A percentile compares a stretch with the other conserved stretches of the same genome.
phyloP scores from a whole-genome alignment of 1,284 basidiomycete genomes.

The Apiotrichum mycotoxinovorans region DNA sequence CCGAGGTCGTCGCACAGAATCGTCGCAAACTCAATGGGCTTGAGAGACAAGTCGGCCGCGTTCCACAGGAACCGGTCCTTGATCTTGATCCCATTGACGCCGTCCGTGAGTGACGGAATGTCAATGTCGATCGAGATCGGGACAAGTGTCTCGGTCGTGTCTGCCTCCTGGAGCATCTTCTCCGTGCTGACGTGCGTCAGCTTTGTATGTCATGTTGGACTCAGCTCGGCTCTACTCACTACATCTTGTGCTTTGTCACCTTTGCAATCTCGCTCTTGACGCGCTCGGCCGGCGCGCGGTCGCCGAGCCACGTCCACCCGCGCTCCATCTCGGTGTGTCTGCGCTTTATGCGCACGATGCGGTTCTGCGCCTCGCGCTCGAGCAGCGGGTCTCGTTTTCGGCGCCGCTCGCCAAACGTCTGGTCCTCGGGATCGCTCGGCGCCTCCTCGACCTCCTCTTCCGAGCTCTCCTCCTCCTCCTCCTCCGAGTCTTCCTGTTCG shows the following conservation, averaged over 20 bases:
- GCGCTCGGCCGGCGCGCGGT: slow-evolving; percentile 74
- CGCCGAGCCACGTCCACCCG: slow-evolving; percentile 84
- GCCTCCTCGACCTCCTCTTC: slow-evolving; percentile 69
- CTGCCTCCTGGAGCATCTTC: slow-evolving; percentile 62
- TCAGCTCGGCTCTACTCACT: slow-evolving; percentile 53
- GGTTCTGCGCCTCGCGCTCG: slow-evolving; percentile 9
- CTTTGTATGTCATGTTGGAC: slow-evolving; percentile 3
- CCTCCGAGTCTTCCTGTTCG: slow-evolving; percentile 77
- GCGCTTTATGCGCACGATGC: slow-evolving; percentile 50
- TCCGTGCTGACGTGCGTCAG: slow-evolving; percentile 54
- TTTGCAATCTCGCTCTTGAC: slow-evolving; percentile 62
- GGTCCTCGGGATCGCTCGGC: slow-evolving; percentile 57
- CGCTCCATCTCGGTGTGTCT: slow-evolving; percentile 48
- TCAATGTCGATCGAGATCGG: slow-evolving; percentile 94
- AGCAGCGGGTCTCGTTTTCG: slow-evolving; percentile 7
- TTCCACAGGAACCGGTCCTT: slow-evolving; percentile 98
- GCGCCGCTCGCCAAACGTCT: slow-evolving; percentile 29
- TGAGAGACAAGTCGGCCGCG: slow-evolving; percentile 67
- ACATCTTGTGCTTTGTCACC: slow-evolving; percentile 64
- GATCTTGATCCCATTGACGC: slow-evolving; percentile 65
- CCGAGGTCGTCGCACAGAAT: slow-evolving; percentile 86
- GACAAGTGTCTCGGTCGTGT: slow-evolving; percentile 66
- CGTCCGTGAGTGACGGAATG: slow-evolving; percentile 57
- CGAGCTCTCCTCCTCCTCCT: slow-evolving; percentile 70
- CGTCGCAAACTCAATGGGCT: slow-evolving; percentile 75